Base-by-base conservation (phyloP, 2,329 filamentous ascomycete species). In the Aspergillus fumigatiaffinis region DNA sequence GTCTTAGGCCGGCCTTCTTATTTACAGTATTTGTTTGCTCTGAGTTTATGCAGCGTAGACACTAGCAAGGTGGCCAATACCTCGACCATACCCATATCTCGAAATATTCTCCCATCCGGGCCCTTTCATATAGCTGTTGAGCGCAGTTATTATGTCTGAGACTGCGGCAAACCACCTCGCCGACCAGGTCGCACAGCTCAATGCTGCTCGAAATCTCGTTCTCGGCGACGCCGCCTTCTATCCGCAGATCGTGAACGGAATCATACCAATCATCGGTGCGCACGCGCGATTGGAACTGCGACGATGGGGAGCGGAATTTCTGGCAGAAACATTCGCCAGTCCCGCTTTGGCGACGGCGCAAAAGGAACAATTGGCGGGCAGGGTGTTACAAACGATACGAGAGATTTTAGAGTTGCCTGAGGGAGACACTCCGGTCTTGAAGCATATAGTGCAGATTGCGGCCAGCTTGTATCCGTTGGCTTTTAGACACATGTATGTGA, bases 301-400 rank as follows among this genome's bases (percentile, higher is more conserved):
- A 75, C 82, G 92, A 88, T 99, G 94, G 94, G 94, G 93, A 26
- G 88, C 92, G 61, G 92, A 97, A 60, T 99, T 99, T 71, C 81
- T 99, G 47, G 92, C 93, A 56, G 94, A 99, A 79, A 92, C 92
- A 2, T 97, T 99, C 77, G 89, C 94, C 56, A 95, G 91, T 59
- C 94, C 95, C n/a, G 86, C 89, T 23, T 82, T 97, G 67, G 80
- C 87, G 21, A 80, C 85, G 58, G 82, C 87, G 53, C 87, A 90
- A 73, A 99, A 97, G 80, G 91, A 86, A 80, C 87, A 86, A 60
- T 81, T 94, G 77, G 87, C 88, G 64, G 80, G 91, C 58, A 83
- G 85, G 59, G 90, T 96, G 58, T 77, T 99, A 68, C 87, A 91
- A 65, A 90, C 88, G 26, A 76, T 99, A 63, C 84, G 86, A 70